Conservation (phyloP, 2,329 filamentous ascomycete genomes). For the Aspergillus udagawae region DNA sequence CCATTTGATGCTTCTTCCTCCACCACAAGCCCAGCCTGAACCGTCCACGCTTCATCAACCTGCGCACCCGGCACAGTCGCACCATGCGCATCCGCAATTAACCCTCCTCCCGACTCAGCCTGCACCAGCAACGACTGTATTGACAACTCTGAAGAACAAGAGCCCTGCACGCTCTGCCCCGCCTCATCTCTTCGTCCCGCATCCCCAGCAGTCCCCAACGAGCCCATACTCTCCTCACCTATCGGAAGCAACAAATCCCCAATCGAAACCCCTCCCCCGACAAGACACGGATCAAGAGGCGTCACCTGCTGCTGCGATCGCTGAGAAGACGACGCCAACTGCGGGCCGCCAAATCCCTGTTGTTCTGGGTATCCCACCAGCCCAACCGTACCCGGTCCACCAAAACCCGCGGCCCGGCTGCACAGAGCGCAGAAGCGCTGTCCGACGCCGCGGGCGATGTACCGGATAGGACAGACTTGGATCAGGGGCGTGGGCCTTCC, state of each 20-base stretch:
- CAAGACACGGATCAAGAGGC: not conserved
- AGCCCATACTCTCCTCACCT: not conserved
- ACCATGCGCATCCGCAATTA: not conserved
- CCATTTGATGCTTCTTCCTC: not conserved
- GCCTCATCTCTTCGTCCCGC: not conserved
- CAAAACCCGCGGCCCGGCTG: not conserved
- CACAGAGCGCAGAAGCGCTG: conserved; percentile 3
- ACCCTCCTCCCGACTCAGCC: not conserved
- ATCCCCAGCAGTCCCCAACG: not conserved
- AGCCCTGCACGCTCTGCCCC: not conserved
- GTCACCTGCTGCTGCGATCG: not conserved
- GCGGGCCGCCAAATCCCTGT: not conserved
- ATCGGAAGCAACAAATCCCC: not conserved
- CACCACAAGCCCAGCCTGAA: not conserved
- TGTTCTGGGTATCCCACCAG: not conserved
- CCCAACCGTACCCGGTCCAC: not conserved
- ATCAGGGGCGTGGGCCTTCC: conserved; percentile 13
- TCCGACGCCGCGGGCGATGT: not conserved
- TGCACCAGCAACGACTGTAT: not conserved
- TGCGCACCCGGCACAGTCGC: not conserved
- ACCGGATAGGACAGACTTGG: conserved; percentile 3
- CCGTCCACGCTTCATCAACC: not conserved
- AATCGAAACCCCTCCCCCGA: not conserved
- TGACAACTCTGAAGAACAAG: not conserved
- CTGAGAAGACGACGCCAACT: not conserved